phyloP scores from a whole-genome alignment of 495 filamentous ascomycete species.

The Penicillium waksmanii region DNA sequence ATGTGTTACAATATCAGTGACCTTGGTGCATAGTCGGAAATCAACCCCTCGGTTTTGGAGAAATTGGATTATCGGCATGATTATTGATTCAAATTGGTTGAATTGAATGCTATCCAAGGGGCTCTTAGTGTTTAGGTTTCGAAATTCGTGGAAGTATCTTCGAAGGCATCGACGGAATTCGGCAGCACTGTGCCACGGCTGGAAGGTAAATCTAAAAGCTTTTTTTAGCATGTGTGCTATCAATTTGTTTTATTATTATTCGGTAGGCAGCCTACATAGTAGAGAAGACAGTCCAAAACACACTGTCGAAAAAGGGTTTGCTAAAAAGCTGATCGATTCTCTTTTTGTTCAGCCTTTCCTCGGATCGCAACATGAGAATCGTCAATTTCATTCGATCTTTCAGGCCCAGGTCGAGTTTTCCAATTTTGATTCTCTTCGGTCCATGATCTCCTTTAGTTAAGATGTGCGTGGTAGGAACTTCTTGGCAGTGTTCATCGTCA shows the following conservation, averaged over 20 bases:
- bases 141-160: slow-evolving; percentile 4
- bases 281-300: neutral
- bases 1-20: too few relatives aligned
- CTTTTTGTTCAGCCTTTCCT: neutral
- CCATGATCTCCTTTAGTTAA: too few relatives aligned
- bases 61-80: slow-evolving; percentile 9
- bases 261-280: neutral
- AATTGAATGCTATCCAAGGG: neutral
- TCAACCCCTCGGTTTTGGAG: slow-evolving; percentile 6
- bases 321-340: neutral
- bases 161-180: slow-evolving; percentile 2
- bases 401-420: neutral
- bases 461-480: too few relatives aligned
- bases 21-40: too few relatives aligned
- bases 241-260: too few relatives aligned
- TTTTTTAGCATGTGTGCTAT: too few relatives aligned
- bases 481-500: too few relatives aligned
- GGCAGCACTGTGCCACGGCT: slow-evolving; percentile 40
- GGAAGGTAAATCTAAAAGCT: slow-evolving; percentile 15
- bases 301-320: neutral
- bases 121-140: neutral
- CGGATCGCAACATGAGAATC: neutral
- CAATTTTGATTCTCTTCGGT: neutral
- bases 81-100: slow-evolving; percentile 5
- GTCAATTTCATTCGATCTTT: neutral